Percentiles rank a stretch among this genome's conserved stretches.
phyloP scores from a whole-genome alignment of 352 stramenopile species.

The Phytophthora agathidicida region DNA sequence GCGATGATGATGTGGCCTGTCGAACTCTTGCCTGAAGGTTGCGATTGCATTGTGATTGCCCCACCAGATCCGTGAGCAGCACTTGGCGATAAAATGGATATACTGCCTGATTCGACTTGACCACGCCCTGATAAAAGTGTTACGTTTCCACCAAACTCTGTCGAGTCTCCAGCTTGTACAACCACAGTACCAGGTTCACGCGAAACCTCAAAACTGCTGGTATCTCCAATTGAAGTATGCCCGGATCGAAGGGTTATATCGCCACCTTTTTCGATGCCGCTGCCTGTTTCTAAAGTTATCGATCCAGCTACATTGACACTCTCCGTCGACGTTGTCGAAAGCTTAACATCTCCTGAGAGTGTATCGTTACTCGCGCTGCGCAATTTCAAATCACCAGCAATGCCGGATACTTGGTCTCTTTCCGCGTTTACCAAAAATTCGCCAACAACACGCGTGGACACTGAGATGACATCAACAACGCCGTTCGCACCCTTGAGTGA shows the following conservation, averaged over 20 bases:
- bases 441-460: conserved; percentile 30
- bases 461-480: conserved; percentile 23
- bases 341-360: conserved; percentile 27
- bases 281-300: conserved; percentile 24
- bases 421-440: conserved; percentile 32
- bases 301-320: conserved; percentile 22
- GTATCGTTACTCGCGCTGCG: conserved; percentile 17
- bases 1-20: conserved; percentile 20
- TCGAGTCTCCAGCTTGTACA: conserved; percentile 27
- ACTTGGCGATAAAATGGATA: conserved; percentile 27
- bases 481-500: conserved; percentile 25
- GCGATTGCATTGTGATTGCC: conserved; percentile 24
- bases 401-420: conserved; percentile 4
- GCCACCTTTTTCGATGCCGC: conserved; percentile 26
- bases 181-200: conserved; percentile 24
- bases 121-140: conserved; percentile 23
- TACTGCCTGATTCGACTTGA: conserved; percentile 17
- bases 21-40: conserved; percentile 15
- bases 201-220: conserved; percentile 10
- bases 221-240: conserved; percentile 2
- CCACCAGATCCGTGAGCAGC: conserved; percentile 11
- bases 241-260: conserved; percentile 24
- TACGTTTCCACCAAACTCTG: conserved; percentile 23
- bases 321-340: conserved; percentile 26
- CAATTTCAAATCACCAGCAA: conserved; percentile 27